Evolutionary conservation across 805 yeast genomes (phyloP).

Genomic region (Myxozyma kluyveri): DNA sequence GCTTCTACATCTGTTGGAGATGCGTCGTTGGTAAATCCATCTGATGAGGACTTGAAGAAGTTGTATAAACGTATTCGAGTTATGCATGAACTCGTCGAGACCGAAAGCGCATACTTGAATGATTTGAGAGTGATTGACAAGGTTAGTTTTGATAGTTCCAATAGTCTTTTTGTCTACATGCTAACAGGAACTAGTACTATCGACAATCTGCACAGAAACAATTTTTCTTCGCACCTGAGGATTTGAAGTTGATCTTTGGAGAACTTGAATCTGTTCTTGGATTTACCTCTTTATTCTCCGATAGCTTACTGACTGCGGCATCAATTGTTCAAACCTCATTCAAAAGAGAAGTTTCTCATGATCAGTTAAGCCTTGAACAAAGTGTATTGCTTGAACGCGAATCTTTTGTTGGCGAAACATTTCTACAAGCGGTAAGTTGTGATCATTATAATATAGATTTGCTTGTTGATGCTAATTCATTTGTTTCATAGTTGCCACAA

Average conservation of each 20-base stretch:
- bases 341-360: constrained; percentile 10
- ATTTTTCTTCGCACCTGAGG: constrained; percentile 37
- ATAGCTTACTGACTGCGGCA: constrained; percentile 28
- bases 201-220: constrained; percentile 31
- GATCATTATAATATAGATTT: neutral
- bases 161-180: constrained; percentile 30
- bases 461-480: too few relatives aligned
- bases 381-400: constrained; percentile 14
- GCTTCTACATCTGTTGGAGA: neutral
- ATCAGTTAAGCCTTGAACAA: constrained; percentile 31
- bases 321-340: constrained; percentile 8
- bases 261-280: constrained; percentile 35
- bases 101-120: constrained; percentile 40
- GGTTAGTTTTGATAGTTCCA: constrained; percentile 26
- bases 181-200: constrained; percentile 19
- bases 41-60: constrained; percentile 20
- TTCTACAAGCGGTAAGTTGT: constrained; percentile 28
- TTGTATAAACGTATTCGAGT: constrained; percentile 34
- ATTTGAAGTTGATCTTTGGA: constrained; percentile 36
- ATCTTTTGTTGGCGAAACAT: constrained; percentile 35
- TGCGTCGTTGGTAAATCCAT: neutral
- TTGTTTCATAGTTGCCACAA: constrained; percentile 27
- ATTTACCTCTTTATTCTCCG: constrained; percentile 36
- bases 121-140: constrained; percentile 40
- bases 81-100: constrained; percentile 40